Base-by-base conservation (phyloP, 805 yeast genomes). In the Kodamaea sagamina region DNA sequence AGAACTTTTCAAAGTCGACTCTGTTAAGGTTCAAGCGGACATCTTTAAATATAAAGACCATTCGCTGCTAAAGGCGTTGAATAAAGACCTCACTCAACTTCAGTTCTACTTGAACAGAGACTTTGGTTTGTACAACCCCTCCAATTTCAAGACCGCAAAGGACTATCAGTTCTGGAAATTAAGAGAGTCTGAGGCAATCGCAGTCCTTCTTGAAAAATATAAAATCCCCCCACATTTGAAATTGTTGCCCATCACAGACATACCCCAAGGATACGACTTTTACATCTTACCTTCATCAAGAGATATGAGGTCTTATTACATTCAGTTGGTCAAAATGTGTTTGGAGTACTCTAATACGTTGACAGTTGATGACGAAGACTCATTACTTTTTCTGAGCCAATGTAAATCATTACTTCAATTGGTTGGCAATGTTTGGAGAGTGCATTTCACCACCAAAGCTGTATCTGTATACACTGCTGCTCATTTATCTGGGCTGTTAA, bases 351-450 rank as follows among this genome's bases (percentile, higher is more conserved):
- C 74, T n/a, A 13, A 19, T 44, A 44, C 16, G 35, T 24, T 47
- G 43, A 26, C 32, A 28, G 12, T 37, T 6, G 38, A 32, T 17
- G 32, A 41, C 12, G 47, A 42, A 12, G 62, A 53, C 7, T 49
- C 48, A 9, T 58, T 62, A 9, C 46, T 63, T 17, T 46, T 68
- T 4, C 51, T 81, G 1, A 77, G 75, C 46, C 57, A 68, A 12
- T 65, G 78, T 0, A 57, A 62, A 6, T 69, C 67, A 35, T 57
- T 84, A 9, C 52, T 84, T 3, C 59, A 55, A 1, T 58, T 68
- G 11, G 75, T 78, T 42, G 65, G 78, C 5, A 69, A 65, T 31
- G 67, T 77, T 41, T 86, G 93, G 93, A 65, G 85, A 44, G 58
- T 84, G 4, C 75, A 73, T 46, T 59, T 58, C 5, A 65, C 79